A percentile compares a stretch with the other conserved stretches of the same genome.
phyloP scores from a whole-genome alignment of 805 yeast genomes.

The Starmera dryadoides region DNA sequence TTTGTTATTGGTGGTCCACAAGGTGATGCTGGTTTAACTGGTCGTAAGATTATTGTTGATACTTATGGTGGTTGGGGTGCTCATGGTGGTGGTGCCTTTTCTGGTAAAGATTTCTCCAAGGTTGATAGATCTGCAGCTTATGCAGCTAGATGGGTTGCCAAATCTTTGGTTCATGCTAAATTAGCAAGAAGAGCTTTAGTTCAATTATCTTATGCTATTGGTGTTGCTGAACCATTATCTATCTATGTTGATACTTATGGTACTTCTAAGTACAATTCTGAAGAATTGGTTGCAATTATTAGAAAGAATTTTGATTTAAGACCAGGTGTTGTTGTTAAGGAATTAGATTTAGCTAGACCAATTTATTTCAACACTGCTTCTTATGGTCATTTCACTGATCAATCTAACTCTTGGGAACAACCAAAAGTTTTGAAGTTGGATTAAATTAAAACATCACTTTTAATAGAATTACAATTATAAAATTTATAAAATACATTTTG shows the following conservation, averaged over 20 bases:
- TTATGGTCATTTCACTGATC: slow-evolving; percentile 99
- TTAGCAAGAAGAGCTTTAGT: slow-evolving; percentile 96
- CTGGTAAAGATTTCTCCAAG: slow-evolving; percentile 99
- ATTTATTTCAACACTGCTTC: slow-evolving; percentile 98
- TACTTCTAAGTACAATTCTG: slow-evolving; percentile 84
- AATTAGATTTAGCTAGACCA: slow-evolving; percentile 97
- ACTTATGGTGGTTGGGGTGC: slow-evolving; percentile 99
- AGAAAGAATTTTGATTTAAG: slow-evolving; percentile 95
- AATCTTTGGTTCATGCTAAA: slow-evolving; percentile 91
- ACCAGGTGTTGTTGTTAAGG: slow-evolving; percentile 98
- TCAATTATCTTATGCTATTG: slow-evolving; percentile 98
- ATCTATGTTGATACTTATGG: slow-evolving; percentile 98
- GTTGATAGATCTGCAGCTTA: slow-evolving; percentile 99
- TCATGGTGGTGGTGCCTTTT: slow-evolving; percentile 99
- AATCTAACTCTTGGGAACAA: slow-evolving; percentile 97
- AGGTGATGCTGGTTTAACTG: slow-evolving; percentile 99
- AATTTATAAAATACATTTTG: neutral
- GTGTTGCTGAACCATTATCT: slow-evolving; percentile 99
- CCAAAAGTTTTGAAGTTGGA: slow-evolving; percentile 66
- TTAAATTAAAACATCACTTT: slow-evolving; percentile 23
- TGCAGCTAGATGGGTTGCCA: slow-evolving; percentile 99
- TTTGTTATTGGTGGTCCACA: slow-evolving; percentile 99
- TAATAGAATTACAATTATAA: too few relatives aligned
- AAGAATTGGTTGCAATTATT: slow-evolving; percentile 86
- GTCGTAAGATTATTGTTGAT: slow-evolving; percentile 98